A percentile compares a stretch with the other conserved stretches of the same genome.
phyloP scores from a whole-genome alignment of 495 filamentous ascomycete species.

The Pyrenopolyporus hunteri region DNA sequence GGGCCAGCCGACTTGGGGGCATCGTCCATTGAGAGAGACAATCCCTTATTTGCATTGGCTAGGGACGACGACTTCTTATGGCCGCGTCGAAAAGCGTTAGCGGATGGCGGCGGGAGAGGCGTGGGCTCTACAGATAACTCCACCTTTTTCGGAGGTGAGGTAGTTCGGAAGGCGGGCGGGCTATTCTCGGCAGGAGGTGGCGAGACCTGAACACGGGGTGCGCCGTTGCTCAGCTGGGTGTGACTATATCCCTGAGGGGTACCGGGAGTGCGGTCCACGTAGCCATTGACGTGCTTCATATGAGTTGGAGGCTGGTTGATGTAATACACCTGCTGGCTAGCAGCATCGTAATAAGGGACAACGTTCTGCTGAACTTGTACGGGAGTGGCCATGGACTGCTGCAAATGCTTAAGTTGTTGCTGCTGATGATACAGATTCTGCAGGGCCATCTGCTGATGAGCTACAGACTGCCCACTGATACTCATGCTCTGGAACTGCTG shows the following conservation, averaged over 20 bases:
- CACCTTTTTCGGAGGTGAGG: slow-evolving; percentile 71
- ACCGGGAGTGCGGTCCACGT: slow-evolving; percentile 36
- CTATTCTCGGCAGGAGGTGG: slow-evolving; percentile 67
- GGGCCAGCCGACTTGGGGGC: slow-evolving; percentile 68
- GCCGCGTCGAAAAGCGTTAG: slow-evolving; percentile 85
- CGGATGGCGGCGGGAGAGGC: slow-evolving; percentile 78
- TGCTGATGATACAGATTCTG: slow-evolving; percentile 62
- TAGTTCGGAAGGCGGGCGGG: slow-evolving; percentile 59
- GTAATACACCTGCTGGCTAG: slow-evolving; percentile 76
- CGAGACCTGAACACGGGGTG: slow-evolving; percentile 76
- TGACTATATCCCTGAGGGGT: slow-evolving; percentile 43
- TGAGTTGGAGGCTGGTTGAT: slow-evolving; percentile 57
- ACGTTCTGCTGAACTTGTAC: slow-evolving; percentile 58
- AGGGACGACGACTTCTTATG: slow-evolving; percentile 92
- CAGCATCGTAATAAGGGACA: slow-evolving; percentile 81
- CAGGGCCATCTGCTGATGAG: slow-evolving; percentile 49
- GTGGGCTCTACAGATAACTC: slow-evolving; percentile 67
- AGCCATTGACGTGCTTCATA: slow-evolving; percentile 39
- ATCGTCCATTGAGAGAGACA: slow-evolving; percentile 63
- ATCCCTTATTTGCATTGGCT: slow-evolving; percentile 63
- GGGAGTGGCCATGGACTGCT: slow-evolving; percentile 65
- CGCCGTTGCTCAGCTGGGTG: slow-evolving; percentile 50
- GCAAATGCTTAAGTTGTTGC: slow-evolving; percentile 75
- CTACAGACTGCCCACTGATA: slow-evolving; percentile 55
- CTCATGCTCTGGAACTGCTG: slow-evolving; percentile 81